Conservation (phyloP, 345 rosid species). For the Eucalyptus cloeziana region DNA sequence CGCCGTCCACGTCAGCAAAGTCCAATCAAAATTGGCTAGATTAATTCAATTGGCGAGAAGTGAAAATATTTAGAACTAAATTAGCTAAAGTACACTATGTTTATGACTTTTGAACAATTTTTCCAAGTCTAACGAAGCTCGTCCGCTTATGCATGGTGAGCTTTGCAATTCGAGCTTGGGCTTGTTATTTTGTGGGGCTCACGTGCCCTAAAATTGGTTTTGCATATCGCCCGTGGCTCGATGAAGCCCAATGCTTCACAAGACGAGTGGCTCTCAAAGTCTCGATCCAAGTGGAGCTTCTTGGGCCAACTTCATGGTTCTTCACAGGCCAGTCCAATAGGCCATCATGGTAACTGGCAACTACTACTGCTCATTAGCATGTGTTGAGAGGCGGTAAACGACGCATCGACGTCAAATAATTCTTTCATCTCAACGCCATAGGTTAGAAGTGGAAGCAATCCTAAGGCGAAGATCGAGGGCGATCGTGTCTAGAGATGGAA, state of each 20-base stretch:
- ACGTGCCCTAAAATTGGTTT: not conserved
- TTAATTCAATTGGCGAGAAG: too few relatives aligned
- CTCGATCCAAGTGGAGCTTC: not conserved
- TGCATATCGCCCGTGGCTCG: not conserved
- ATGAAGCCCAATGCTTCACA: not conserved
- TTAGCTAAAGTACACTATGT: too few relatives aligned
- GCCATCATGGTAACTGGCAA: not conserved
- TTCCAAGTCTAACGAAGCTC: not conserved
- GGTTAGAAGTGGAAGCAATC: not conserved
- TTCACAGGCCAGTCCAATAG: not conserved
- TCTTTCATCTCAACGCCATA: not conserved
- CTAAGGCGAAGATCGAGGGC: not conserved
- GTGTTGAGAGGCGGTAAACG: not conserved
- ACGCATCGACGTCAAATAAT: not conserved
- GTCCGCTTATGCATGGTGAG: not conserved
- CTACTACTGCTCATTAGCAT: not conserved
- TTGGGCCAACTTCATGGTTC: not conserved
- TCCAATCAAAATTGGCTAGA: too few relatives aligned
- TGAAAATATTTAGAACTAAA: rapidly evolving
- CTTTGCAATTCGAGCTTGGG: not conserved
- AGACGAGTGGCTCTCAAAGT: not conserved
- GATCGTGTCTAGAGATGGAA: not conserved
- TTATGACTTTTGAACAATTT: too few relatives aligned
- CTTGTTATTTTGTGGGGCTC: not conserved
- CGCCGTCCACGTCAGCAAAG: rapidly evolving